Conservation (phyloP, 495 filamentous ascomycete genomes). For the Penicillium atrosanguineum region DNA sequence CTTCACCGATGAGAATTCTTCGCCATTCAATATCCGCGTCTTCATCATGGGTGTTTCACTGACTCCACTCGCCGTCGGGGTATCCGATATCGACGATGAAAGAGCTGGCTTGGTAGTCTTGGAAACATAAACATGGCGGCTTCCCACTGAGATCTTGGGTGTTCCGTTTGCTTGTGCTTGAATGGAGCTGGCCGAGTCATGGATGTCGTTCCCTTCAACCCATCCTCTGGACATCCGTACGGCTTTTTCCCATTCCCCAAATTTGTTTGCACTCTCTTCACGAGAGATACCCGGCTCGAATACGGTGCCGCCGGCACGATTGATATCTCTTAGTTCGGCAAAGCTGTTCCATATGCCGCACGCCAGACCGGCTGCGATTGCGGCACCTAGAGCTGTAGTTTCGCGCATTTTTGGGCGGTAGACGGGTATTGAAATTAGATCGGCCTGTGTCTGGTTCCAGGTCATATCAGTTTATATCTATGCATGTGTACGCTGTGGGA, state of each 20-base stretch:
- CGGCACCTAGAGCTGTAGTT: slow-evolving; percentile 88
- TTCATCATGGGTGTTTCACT: slow-evolving; percentile 3
- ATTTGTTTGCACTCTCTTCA: slow-evolving; percentile 61
- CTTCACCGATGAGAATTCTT: slow-evolving; percentile 16
- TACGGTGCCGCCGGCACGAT: slow-evolving; percentile 65
- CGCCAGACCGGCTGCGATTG: slow-evolving; percentile 92
- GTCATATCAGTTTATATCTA: background rate
- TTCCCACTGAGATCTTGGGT: background rate
- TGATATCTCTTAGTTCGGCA: slow-evolving; percentile 75
- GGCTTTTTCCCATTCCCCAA: slow-evolving; percentile 76
- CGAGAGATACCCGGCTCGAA: slow-evolving; percentile 68
- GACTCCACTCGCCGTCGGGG: slow-evolving; percentile 5
- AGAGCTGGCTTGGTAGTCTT: background rate
- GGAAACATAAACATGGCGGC: background rate
- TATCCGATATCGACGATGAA: slow-evolving; percentile 1
- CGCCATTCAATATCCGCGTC: slow-evolving; percentile 14
- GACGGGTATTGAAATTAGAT: slow-evolving; percentile 44
- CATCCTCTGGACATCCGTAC: slow-evolving; percentile 86
- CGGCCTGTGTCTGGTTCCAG: slow-evolving; percentile 36
- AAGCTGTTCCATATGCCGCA: slow-evolving; percentile 78
- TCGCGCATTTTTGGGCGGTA: slow-evolving; percentile 71
- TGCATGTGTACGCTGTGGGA: background rate
- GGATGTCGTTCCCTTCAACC: slow-evolving; percentile 29
- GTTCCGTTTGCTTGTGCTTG: background rate
- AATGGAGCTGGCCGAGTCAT: background rate